Percentiles rank a stretch among this genome's conserved stretches.
Conservation (phyloP, 2,329 filamentous ascomycete genomes). For the Phyllosticta citriasiana region DNA sequence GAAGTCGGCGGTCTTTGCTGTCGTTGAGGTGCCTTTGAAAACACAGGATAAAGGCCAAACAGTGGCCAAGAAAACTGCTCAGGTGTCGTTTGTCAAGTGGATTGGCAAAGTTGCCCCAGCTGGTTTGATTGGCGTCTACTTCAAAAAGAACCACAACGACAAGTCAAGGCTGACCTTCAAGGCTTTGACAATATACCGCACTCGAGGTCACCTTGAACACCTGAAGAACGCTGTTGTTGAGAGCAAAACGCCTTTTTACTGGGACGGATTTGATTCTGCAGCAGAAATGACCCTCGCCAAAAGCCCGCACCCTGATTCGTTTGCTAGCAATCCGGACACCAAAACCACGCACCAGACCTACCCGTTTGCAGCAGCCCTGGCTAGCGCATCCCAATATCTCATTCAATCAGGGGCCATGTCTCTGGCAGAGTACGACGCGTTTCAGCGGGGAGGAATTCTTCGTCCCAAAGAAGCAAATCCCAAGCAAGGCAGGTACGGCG, state of each 20-base stretch:
- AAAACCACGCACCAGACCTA: background rate
- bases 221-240: background rate
- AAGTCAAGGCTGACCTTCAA: background rate
- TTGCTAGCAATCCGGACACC: background rate
- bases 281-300: background rate
- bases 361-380: background rate
- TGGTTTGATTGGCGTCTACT: background rate
- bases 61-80: background rate
- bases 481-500: background rate
- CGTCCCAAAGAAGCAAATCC: background rate
- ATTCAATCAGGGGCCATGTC: background rate
- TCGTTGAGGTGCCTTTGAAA: background rate
- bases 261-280: background rate
- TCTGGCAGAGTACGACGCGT: background rate
- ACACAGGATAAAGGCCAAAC: background rate
- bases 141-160: background rate
- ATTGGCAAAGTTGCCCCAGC: background rate
- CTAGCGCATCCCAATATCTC: background rate
- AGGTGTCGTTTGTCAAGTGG: background rate
- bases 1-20: background rate
- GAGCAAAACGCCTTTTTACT: background rate
- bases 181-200: background rate
- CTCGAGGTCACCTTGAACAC: background rate
- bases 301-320: background rate
- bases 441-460: background rate